Conservation (phyloP, 352 stramenopile genomes). For the Pythium brassicae region DNA sequence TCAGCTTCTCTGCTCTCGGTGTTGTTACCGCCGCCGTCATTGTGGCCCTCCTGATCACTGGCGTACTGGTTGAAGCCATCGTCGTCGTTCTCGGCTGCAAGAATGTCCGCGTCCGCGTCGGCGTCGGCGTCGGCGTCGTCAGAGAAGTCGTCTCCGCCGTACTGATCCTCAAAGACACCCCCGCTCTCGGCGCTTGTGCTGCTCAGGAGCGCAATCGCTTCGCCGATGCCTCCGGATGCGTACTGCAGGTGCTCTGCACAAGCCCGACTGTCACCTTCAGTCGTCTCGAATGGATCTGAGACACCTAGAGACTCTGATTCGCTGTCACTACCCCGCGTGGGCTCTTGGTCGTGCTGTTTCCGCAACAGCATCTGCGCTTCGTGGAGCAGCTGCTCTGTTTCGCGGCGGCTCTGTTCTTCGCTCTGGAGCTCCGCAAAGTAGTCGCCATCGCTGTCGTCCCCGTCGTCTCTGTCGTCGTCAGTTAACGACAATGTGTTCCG, state of each 20-base stretch:
- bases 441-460: constrained; percentile 8
- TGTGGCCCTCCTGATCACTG: not conserved
- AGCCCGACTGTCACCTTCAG: no score
- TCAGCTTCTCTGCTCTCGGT: not conserved
- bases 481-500: no score
- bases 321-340: not conserved
- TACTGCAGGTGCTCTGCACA: not conserved
- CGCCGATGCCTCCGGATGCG: not conserved
- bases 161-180: constrained; percentile 1
- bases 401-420: constrained; percentile 21
- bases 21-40: not conserved
- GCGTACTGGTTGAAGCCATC: constrained; percentile 4
- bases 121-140: constrained; percentile 2
- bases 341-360: constrained; percentile 10
- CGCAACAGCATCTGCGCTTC: constrained; percentile 35
- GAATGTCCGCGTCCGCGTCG: not conserved
- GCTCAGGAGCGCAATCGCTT: not conserved
- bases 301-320: not conserved
- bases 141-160: constrained; percentile 16
- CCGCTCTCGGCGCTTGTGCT: not conserved
- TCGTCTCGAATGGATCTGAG: not conserved
- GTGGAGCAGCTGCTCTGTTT: constrained; percentile 34
- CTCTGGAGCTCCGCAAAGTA: not conserved
- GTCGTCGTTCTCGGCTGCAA: not conserved
- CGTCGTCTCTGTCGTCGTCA: constrained; percentile 10